phyloP scores from a whole-genome alignment of 148 eudicot species.

The Camellia granthamiana region DNA sequence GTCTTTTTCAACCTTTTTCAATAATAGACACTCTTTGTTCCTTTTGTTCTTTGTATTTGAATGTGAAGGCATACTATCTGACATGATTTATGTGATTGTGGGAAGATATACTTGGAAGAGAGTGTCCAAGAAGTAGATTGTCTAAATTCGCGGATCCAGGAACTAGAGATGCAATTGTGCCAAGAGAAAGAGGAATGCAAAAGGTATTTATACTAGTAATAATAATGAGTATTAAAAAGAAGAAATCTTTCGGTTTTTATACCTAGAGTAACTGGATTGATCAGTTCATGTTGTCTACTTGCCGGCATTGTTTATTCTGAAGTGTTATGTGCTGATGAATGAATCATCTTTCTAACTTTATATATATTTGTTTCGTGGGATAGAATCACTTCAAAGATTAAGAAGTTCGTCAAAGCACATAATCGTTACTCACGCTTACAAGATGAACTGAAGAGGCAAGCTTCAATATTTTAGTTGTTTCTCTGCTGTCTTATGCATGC shows the following conservation, averaged over 20 bases:
- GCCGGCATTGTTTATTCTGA: background rate
- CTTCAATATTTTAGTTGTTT: constrained; percentile 5
- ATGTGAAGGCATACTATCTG: constrained; percentile 3
- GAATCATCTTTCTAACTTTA: background rate
- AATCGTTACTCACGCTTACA: constrained; percentile 56
- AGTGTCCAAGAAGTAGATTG: constrained; percentile 65
- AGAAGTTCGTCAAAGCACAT: constrained; percentile 62
- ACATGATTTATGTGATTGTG: constrained; percentile 19
- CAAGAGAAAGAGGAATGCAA: constrained; percentile 67
- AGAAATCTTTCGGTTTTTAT: background rate
- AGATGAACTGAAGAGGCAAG: constrained; percentile 76
- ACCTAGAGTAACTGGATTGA: background rate
- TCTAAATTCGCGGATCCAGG: constrained; percentile 55
- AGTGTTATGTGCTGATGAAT: constrained; percentile 14
- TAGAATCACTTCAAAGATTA: constrained; percentile 65
- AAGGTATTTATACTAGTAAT: constrained; percentile 43
- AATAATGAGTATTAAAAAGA: background rate
- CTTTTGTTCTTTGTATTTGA: background rate
- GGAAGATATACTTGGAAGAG: constrained; percentile 61
- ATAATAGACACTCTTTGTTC: background rate
- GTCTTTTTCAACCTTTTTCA: background rate
- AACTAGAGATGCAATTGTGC: constrained; percentile 68
- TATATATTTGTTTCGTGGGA: background rate
- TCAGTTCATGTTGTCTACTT: constrained; percentile 1
- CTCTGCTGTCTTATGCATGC: background rate